phyloP scores from a whole-genome alignment of 163 green algal species.

The Scenedesmus sp. region DNA sequence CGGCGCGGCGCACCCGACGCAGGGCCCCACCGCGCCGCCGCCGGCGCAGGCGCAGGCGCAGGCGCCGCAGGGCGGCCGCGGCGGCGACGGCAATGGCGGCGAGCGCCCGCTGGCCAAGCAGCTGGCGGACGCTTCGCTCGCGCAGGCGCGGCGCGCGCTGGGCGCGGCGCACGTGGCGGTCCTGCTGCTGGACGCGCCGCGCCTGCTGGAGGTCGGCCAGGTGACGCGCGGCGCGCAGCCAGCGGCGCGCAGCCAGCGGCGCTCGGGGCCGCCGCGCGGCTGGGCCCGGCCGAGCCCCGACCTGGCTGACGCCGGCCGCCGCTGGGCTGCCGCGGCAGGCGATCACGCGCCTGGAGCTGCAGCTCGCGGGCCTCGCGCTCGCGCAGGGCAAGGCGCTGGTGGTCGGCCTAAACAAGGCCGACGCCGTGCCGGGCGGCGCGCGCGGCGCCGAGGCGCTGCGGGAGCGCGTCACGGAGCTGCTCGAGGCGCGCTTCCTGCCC shows the following conservation, averaged over 20 bases:
- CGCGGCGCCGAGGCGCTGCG: slow-evolving; percentile 24
- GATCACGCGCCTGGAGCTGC: slow-evolving; percentile 77
- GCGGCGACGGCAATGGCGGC: too few relatives aligned
- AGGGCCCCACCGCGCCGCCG: slow-evolving; percentile 1
- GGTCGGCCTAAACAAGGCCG: slow-evolving; percentile 89
- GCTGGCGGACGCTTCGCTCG: slow-evolving; percentile 31
- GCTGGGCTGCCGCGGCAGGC: too few relatives aligned
- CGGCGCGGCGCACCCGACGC: slow-evolving; percentile 6
- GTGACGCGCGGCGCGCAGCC: too few relatives aligned
- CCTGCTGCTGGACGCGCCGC: slow-evolving; percentile 81
- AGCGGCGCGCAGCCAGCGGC: too few relatives aligned
- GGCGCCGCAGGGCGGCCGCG: neutral
- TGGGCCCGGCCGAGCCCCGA: too few relatives aligned
- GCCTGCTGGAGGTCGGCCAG: slow-evolving; percentile 26
- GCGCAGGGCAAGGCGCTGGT: slow-evolving; percentile 84
- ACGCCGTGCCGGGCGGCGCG: slow-evolving; percentile 59
- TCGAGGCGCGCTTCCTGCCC: slow-evolving; percentile 55
- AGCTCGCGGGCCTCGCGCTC: slow-evolving; percentile 69
- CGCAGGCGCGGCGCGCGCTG: slow-evolving; percentile 48
- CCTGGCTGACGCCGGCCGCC: too few relatives aligned
- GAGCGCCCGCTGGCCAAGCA: neutral
- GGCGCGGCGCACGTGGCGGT: slow-evolving; percentile 78
- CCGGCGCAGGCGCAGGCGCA: slow-evolving; percentile 10
- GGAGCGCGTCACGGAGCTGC: slow-evolving; percentile 27
- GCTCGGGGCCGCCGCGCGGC: too few relatives aligned